Base-by-base conservation (phyloP, 176 grass and related monocot species). In the Carex cristatella region DNA sequence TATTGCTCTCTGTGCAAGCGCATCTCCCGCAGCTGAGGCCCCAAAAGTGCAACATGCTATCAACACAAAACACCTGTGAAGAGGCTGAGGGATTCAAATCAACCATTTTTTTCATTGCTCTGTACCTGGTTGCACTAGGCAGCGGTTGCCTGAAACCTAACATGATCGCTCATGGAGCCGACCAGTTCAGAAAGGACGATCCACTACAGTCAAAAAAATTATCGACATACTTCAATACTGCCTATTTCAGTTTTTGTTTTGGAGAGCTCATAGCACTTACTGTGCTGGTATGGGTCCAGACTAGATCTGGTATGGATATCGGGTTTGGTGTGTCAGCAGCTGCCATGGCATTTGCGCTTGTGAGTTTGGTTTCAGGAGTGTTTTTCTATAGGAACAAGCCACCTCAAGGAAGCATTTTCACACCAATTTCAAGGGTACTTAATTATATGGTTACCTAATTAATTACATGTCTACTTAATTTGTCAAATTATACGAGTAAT, bases 321-420 rank as follows among this genome's bases (percentile, higher is more conserved):
- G 94, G 94, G 3, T 93, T 97, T 28, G 91, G 87, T 15, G 75
- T 91, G 54, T 97, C 91, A 0, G 89, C 94, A 3, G 91, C 70
- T 9, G 87, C 88, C 81, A 93, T 97, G 94, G 94, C 74, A 8
- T 5, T 88, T 78, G 88, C 78, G 0, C 91, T 97, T 6, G 7
- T 82, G 61, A 62, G 88, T 85, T 90, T 97, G 80, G 85, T 93
- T 70, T 85, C 86, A 65, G 94, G 94, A 30, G 77, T 87, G 40
- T 53, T 58, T 48, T 97, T 93, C 84, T 97, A 97, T 81, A 76
- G 94, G 27, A 97, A 97, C 89, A 97, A 86, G 65, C 89, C 89
- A 64, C 94, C 94, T 10, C 94, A 93, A 85, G 94, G 94, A 61
- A 97, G 94, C 89, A 97, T 97, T 80, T 93, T 93, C 86, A 97